Conservation (phyloP, 768 basidiomycete species). For the Paxillus ammoniavirescens region DNA sequence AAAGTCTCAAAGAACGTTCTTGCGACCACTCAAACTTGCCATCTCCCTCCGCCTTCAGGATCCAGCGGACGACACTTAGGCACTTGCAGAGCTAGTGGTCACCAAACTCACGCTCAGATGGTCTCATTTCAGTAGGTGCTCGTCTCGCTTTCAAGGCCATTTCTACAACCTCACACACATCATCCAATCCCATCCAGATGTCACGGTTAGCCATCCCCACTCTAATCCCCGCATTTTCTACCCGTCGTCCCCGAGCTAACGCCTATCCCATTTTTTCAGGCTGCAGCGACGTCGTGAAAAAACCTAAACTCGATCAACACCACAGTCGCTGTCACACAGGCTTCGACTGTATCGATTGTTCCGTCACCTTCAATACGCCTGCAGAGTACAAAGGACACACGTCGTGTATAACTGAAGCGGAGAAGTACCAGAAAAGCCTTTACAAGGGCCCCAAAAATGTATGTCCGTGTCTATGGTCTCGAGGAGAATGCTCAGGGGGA, state of each 20-base stretch:
- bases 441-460: conserved; percentile 75
- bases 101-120: conserved; percentile 36
- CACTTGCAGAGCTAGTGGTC: too few relatives aligned
- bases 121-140: conserved; percentile 70
- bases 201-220: conserved; percentile 49
- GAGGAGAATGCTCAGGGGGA: neutral
- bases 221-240: neutral
- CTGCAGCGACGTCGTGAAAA: conserved; percentile 88
- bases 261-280: conserved; percentile 35
- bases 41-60: too few relatives aligned
- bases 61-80: too few relatives aligned
- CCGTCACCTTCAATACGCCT: conserved; percentile 75
- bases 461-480: neutral
- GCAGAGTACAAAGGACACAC: conserved; percentile 81
- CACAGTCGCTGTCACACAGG: conserved; percentile 54
- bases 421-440: conserved; percentile 87
- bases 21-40: too few relatives aligned
- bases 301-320: conserved; percentile 90
- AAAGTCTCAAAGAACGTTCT: too few relatives aligned
- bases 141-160: neutral
- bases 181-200: conserved; percentile 45
- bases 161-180: neutral
- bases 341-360: conserved; percentile 87
- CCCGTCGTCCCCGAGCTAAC: neutral
- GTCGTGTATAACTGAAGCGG: conserved; percentile 83